Percentiles rank a stretch among this genome's conserved stretches.
Evolutionary conservation across 2,329 filamentous ascomycete genomes (phyloP).

Genomic region (Pseudocercospora cruenta): DNA sequence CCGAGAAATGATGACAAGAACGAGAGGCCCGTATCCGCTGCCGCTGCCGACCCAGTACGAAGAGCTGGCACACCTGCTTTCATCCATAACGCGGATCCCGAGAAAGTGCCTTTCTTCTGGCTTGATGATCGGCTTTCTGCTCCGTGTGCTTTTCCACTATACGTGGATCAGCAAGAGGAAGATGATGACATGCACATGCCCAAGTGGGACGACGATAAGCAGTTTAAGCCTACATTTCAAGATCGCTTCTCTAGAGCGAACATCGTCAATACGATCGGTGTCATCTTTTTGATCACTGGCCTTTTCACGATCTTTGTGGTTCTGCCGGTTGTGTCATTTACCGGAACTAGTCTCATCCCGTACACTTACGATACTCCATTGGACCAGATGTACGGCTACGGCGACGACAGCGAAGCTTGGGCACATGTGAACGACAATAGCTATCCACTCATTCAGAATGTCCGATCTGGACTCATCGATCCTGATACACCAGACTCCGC

Average conservation of each 20-base stretch:
- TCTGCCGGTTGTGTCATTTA: conserved; percentile 54
- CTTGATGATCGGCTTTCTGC: conserved; percentile 54
- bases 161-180: conserved; percentile 54
- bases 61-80: conserved; percentile 32
- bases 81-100: conserved; percentile 37
- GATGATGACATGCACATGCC: conserved; percentile 61
- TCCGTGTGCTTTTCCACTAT: conserved; percentile 51
- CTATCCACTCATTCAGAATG: conserved; percentile 54
- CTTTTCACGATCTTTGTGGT: conserved; percentile 56
- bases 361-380: conserved; percentile 46
- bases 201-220: conserved; percentile 52
- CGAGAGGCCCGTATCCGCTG: conserved; percentile 18
- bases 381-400: conserved; percentile 42
- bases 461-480: conserved; percentile 55
- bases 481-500: conserved; percentile 54
- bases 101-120: conserved; percentile 45
- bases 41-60: conserved; percentile 16
- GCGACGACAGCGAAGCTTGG: conserved; percentile 42
- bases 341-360: conserved; percentile 45
- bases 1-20: conserved; percentile 22
- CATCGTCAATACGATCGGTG: conserved; percentile 48
- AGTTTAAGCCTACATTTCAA: conserved; percentile 46
- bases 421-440: conserved; percentile 52
- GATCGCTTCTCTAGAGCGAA: conserved; percentile 52
- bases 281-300: conserved; percentile 52